Evolutionary conservation across 2,329 filamentous ascomycete species (phyloP).

Genomic region (Fusarium pininemorale): DNA sequence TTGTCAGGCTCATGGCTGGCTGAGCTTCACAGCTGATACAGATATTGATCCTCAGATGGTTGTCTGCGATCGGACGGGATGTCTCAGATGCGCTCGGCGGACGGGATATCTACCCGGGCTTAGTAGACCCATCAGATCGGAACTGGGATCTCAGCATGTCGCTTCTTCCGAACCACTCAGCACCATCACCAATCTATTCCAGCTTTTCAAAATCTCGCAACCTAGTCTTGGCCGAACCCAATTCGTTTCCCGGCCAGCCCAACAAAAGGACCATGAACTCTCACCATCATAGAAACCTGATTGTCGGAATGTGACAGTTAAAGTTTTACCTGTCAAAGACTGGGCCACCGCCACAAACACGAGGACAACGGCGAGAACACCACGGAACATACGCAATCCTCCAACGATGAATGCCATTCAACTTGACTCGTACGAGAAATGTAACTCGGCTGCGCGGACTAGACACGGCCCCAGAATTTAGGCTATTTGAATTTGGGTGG

Average conservation of each 20-base stretch:
- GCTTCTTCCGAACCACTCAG: too few species aligned
- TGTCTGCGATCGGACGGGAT: neutral
- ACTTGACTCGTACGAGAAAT: neutral
- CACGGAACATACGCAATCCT: neutral
- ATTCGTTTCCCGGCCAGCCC: constrained; percentile 1
- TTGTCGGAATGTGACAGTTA: constrained; percentile 18
- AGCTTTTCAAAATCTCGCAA: neutral
- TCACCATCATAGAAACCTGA: neutral
- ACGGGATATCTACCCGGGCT: neutral
- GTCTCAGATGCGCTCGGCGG: neutral
- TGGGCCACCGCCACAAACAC: constrained; percentile 14
- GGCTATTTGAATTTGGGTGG: constrained; percentile 19
- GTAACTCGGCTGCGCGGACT: neutral
- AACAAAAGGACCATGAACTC: neutral
- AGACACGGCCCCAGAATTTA: constrained; percentile 3
- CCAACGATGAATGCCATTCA: neutral
- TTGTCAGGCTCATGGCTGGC: neutral
- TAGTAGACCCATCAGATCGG: neutral
- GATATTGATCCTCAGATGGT: neutral
- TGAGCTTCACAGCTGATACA: neutral
- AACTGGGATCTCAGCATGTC: too few species aligned
- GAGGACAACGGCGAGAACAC: constrained; percentile 12
- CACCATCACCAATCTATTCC: neutral
- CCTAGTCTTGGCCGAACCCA: neutral
- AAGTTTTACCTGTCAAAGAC: neutral